phyloP scores from a whole-genome alignment of 2,329 filamentous ascomycete genomes.

The Fusarium lyarnte region DNA sequence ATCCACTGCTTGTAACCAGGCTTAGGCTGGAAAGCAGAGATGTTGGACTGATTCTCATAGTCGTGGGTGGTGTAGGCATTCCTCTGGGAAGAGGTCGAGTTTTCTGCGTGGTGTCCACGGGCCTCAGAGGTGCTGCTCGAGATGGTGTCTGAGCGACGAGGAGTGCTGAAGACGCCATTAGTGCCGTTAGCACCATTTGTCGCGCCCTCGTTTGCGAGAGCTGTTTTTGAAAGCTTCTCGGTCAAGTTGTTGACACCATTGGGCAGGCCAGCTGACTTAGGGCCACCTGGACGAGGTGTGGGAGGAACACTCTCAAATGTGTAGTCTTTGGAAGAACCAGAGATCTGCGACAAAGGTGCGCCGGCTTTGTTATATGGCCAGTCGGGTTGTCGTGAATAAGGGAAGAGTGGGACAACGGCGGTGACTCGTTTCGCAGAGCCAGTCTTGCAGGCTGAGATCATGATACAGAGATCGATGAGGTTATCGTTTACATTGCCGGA shows the following conservation, averaged over 20 bases:
- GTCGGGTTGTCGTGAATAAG: slow-evolving; percentile 95
- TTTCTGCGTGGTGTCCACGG: slow-evolving; percentile 51
- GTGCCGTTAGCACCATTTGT: slow-evolving; percentile 41
- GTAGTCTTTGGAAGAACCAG: slow-evolving; percentile 64
- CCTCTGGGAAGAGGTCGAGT: slow-evolving; percentile 55
- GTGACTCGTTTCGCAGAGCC: slow-evolving; percentile 93
- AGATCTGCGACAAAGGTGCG: slow-evolving; percentile 81
- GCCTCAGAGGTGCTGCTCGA: slow-evolving; percentile 48
- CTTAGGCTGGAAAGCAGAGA: slow-evolving; percentile 75
- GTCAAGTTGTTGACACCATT: slow-evolving; percentile 77
- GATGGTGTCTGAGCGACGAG: slow-evolving; percentile 49
- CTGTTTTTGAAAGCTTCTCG: slow-evolving; percentile 75
- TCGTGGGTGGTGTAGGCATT: slow-evolving; percentile 70
- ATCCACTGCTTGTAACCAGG: slow-evolving; percentile 99
- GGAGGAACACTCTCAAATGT: slow-evolving; percentile 93
- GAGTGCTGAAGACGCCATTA: slow-evolving; percentile 45
- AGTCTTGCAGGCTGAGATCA: slow-evolving; percentile 96
- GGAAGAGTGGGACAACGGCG: slow-evolving; percentile 93
- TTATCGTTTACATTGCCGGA: slow-evolving; percentile 95
- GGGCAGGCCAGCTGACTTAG: slow-evolving; percentile 71
- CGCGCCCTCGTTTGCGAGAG: slow-evolving; percentile 60
- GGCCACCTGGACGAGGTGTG: slow-evolving; percentile 79
- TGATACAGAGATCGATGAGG: slow-evolving; percentile 96
- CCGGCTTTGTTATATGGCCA: slow-evolving; percentile 96
- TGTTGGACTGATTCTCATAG: slow-evolving; percentile 66